These are phyloP conservation scores for Zygoascus biomembranicola DNA, from an alignment of 805 yeast species.

Conservation along the genomic window DNA sequence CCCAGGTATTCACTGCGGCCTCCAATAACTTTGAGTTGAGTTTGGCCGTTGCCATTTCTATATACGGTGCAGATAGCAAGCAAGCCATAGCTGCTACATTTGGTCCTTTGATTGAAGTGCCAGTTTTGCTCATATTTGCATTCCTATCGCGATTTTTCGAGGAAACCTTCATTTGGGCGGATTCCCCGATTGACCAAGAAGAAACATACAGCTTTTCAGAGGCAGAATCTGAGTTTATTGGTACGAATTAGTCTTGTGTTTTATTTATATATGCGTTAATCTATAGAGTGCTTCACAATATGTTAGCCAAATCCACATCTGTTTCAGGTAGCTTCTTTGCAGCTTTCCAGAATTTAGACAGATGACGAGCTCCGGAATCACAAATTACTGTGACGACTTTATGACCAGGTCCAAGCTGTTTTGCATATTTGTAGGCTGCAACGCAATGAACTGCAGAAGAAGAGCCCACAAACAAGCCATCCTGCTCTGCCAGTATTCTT, in stretches of 20 bases:
- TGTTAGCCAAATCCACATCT: conserved; percentile 1
- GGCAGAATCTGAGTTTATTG: too few relatives aligned
- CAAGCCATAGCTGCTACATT: conserved; percentile 52
- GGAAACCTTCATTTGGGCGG: conserved; percentile 1
- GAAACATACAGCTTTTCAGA: too few relatives aligned
- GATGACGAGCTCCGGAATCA: conserved; percentile 84
- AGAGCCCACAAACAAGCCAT: conserved; percentile 87
- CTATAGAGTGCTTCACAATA: neutral
- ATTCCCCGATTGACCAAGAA: neutral
- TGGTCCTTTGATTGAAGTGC: conserved; percentile 54
- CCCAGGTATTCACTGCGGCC: conserved; percentile 51
- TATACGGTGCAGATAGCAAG: conserved; percentile 44
- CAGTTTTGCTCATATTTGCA: conserved; percentile 32
- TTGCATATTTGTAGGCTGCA: conserved; percentile 65
- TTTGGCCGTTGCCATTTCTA: conserved; percentile 44
- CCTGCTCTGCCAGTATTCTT: conserved; percentile 64
- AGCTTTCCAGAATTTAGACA: conserved; percentile 83
- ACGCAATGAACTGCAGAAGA: conserved; percentile 93
- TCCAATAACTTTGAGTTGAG: conserved; percentile 52
- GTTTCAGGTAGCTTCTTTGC: conserved; percentile 7
- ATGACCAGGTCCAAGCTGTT: conserved; percentile 47
- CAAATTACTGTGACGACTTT: conserved; percentile 79
- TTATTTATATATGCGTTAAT: neutral
- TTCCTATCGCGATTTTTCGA: neutral
- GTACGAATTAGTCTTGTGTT: neutral